Conservation (phyloP, 305 asterid species). For the Solanum hybrid region DNA sequence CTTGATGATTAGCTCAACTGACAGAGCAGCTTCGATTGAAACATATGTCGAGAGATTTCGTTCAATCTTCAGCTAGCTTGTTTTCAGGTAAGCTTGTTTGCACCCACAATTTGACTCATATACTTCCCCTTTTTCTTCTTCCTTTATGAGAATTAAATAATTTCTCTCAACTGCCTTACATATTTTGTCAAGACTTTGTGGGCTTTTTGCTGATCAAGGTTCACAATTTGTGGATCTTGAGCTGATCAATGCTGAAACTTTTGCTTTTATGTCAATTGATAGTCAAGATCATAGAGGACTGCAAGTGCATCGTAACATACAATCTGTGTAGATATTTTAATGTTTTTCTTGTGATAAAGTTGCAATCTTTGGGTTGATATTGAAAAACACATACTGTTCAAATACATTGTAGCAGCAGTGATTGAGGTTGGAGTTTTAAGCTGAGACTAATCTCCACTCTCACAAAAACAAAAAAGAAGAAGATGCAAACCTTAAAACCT, state of each 20-base stretch:
- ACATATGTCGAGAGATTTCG: slow-evolving; percentile 32
- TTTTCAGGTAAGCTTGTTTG: slow-evolving; percentile 27
- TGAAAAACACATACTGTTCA: background rate
- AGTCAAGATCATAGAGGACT: background rate
- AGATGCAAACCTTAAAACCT: background rate
- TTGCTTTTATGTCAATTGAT: background rate
- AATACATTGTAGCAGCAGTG: background rate
- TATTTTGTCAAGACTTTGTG: background rate
- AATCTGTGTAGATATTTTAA: background rate
- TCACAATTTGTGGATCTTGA: background rate
- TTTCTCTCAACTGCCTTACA: background rate
- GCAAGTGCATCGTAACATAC: background rate
- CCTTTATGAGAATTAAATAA: background rate
- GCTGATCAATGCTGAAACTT: background rate
- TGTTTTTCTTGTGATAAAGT: background rate
- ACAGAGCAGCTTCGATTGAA: background rate
- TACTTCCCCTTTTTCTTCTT: background rate
- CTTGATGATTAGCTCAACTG: background rate
- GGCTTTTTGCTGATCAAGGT: background rate
- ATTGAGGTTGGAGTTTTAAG: background rate
- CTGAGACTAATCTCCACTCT: background rate
- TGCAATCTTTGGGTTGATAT: background rate
- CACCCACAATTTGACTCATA: background rate
- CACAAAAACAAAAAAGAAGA: background rate
- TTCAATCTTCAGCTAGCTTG: slow-evolving; percentile 20